Percentiles rank a stretch among this genome's conserved stretches.
Conservation (phyloP, 768 basidiomycete genomes). For the Hebeloma cylindrosporum region DNA sequence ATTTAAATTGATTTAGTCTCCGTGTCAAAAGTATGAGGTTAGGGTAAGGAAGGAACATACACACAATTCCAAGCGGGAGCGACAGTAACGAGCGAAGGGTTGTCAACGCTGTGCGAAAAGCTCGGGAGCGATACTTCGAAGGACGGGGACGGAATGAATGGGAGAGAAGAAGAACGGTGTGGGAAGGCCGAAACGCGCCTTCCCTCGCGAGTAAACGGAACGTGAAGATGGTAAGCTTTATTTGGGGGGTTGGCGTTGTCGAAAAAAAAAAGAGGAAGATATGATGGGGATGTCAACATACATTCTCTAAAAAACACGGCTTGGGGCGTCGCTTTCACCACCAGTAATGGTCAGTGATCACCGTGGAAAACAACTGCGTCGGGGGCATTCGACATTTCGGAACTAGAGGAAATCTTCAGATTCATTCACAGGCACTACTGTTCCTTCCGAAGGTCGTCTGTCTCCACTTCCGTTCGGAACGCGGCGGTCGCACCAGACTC, state of each 20-base stretch:
- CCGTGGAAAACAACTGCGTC: constrained; percentile 40
- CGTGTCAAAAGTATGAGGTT: neutral
- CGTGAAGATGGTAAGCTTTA: constrained; percentile 7
- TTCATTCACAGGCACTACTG: constrained; percentile 12
- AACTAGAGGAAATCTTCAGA: constrained; percentile 40
- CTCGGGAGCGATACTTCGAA: constrained; percentile 3
- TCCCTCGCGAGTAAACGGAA: constrained; percentile 4
- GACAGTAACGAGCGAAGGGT: constrained; percentile 19
- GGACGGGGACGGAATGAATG: constrained; percentile 4
- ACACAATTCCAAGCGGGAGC: constrained; percentile 26
- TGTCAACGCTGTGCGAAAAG: constrained; percentile 16
- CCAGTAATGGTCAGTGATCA: constrained; percentile 27
- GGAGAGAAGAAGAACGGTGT: constrained; percentile 5
- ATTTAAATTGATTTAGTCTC: neutral
- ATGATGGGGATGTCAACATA: too few relatives aligned
- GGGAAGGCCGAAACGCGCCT: constrained; percentile 3
- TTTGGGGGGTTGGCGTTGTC: constrained; percentile 21
- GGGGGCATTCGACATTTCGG: constrained; percentile 44
- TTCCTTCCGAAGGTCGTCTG: neutral
- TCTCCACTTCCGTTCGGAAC: too few relatives aligned
- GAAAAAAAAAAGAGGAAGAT: constrained; percentile 22
- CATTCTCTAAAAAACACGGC: neutral
- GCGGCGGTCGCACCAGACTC: too few relatives aligned
- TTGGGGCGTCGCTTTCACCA: too few relatives aligned
- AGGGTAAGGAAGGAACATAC: constrained; percentile 20